Base-by-base conservation (phyloP, 108 stramenopile species). In the Nitzschia sp. region DNA sequence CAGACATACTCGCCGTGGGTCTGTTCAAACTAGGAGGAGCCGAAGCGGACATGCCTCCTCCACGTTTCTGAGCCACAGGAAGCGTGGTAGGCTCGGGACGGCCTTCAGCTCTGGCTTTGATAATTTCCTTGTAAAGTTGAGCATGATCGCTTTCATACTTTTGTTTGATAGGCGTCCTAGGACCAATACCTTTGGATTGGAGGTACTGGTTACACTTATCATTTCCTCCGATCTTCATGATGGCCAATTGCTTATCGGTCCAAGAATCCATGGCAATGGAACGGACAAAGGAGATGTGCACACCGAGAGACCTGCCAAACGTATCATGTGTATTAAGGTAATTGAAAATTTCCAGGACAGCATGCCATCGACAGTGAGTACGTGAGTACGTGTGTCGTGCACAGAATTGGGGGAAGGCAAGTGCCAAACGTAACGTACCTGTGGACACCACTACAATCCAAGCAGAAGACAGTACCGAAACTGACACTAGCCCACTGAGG, bases 201-300 rank as follows among this genome's bases (percentile, higher is more conserved):
- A 95, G 63, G 52, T 87, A 92, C 0, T 58, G 51, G 44, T 82
- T 79, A 63, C 85, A 88, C 43, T 85, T 85, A 39, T 89, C 77
- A 77, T 94, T 94, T 1, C 93, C 93, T 44, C 93, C 93, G 25
- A 56, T 29, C 65, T 86, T 90, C 94, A 95, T 95, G 9, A 86
- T 41, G n/a, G 73, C 59, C 43, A 95, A 63, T 72, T 95, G 94
- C 20, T 77, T 58, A 0, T 80, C 78, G 22, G 91, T 87, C 98
- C 98, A 99, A 15, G 94, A 93, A 80, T 98, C 98, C 95, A 98
- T 97, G 68, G 94, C 95, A 57, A 97, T 94, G 46, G 93, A 94
- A 15, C 97, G 87, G 17, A 98, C 97, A 72, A 97, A 97, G 41
- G 94, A 93, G 70, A 95, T 94, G 81, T 97, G 98, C 19, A 97